Evolutionary conservation across 345 rosid species (phyloP).

Genomic region (Noccaea bulbosa): DNA sequence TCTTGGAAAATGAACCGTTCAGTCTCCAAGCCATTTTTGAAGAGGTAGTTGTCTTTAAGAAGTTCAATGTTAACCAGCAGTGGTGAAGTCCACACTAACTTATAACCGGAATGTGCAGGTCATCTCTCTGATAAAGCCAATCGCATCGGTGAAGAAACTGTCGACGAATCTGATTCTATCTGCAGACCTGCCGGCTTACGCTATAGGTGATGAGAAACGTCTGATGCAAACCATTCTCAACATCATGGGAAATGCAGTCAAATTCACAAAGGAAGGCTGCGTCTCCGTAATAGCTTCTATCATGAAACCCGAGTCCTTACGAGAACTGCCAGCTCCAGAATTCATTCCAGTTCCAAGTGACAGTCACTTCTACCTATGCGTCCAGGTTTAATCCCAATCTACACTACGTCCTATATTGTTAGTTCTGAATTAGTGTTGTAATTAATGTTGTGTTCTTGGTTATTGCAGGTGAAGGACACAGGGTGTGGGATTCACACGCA

Average conservation of each 20-base stretch:
- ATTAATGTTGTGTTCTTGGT: not conserved
- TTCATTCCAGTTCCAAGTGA: constrained; percentile 59
- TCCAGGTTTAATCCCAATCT: constrained; percentile 61
- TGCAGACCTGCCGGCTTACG: constrained; percentile 78
- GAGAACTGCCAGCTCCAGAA: constrained; percentile 76
- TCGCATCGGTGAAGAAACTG: constrained; percentile 79
- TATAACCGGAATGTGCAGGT: constrained; percentile 52
- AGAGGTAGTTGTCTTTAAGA: too few relatives aligned
- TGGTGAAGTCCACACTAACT: not conserved
- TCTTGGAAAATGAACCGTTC: constrained; percentile 62
- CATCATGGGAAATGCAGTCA: constrained; percentile 86
- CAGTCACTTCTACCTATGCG: constrained; percentile 72
- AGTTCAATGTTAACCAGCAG: not conserved
- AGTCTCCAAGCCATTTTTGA: constrained; percentile 67
- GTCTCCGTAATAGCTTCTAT: constrained; percentile 72
- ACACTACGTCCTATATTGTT: not conserved
- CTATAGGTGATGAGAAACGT: constrained; percentile 88
- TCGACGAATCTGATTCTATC: constrained; percentile 61
- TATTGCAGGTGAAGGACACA: constrained; percentile 76
- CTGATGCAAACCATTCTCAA: constrained; percentile 80
- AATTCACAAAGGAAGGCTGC: constrained; percentile 89
- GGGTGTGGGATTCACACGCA: constrained; percentile 84
- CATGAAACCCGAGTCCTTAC: constrained; percentile 73
- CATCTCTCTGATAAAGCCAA: constrained; percentile 70
- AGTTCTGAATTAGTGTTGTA: not conserved